These are phyloP conservation scores for Fusarium azukiicola DNA, from an alignment of 2,329 filamentous ascomycete genomes.

Conservation along the genomic window DNA sequence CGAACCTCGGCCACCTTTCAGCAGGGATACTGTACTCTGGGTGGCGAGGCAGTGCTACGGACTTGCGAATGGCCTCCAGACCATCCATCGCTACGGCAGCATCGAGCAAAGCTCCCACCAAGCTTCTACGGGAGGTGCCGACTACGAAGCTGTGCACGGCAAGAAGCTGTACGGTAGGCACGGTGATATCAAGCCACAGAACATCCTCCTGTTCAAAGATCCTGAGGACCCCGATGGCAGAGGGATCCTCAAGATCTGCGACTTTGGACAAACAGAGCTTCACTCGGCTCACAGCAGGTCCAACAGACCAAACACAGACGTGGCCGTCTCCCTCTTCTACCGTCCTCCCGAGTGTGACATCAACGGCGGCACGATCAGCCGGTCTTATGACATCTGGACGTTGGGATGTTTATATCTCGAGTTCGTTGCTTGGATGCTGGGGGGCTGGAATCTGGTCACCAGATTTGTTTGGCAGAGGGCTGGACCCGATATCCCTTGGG, in stretches of 20 bases:
- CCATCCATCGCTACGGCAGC: conserved; percentile 24
- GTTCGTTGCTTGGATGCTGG: conserved; percentile 38
- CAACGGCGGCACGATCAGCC: conserved; percentile 3
- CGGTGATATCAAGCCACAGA: conserved; percentile 40
- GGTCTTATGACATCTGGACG: conserved; percentile 43
- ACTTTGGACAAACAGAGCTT: conserved; percentile 33
- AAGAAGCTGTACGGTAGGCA: conserved; percentile 33
- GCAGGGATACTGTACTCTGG: neutral
- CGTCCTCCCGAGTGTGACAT: conserved; percentile 40
- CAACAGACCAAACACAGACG: conserved; percentile 14
- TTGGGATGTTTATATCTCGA: conserved; percentile 44
- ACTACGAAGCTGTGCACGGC: neutral
- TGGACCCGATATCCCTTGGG: neutral
- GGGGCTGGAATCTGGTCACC: conserved; percentile 16
- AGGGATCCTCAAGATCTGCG: conserved; percentile 31
- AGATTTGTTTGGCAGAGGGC: neutral
- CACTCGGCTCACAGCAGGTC: conserved; percentile 26
- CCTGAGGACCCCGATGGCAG: neutral
- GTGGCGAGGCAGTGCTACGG: conserved; percentile 18
- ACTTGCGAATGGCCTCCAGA: conserved; percentile 20
- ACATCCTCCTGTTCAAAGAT: conserved; percentile 35
- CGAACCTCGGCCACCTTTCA: neutral
- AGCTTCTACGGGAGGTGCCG: neutral
- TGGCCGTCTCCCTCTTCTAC: conserved; percentile 26
- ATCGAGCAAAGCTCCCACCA: neutral